Evolutionary conservation across 169 alveolate species (phyloP).

Genomic region (Miamiensis avidus): DNA sequence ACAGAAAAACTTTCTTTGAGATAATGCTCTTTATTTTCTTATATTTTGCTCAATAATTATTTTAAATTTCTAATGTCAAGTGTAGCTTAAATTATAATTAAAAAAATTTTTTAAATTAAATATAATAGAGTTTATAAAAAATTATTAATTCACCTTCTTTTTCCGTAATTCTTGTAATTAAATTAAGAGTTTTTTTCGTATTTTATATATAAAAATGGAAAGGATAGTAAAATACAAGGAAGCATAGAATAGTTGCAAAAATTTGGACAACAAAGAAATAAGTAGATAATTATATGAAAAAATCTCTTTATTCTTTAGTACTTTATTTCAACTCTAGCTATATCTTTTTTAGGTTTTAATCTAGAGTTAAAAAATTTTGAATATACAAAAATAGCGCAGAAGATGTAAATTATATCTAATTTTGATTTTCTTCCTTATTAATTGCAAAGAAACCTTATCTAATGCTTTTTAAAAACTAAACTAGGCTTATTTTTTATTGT

Average conservation of each 20-base stretch:
- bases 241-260: neutral
- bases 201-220: neutral
- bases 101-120: too few relatives aligned
- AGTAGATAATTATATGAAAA: neutral
- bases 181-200: neutral
- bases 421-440: too few relatives aligned
- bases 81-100: too few relatives aligned
- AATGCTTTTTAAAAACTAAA: too few relatives aligned
- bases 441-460: too few relatives aligned
- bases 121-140: too few relatives aligned
- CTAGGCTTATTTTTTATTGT: too few relatives aligned
- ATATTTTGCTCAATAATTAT: too few relatives aligned
- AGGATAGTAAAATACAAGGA: neutral
- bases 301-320: neutral
- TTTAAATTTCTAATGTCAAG: neutral
- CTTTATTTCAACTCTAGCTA: neutral
- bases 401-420: too few relatives aligned
- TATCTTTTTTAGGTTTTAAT: too few relatives aligned
- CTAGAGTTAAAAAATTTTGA: neutral
- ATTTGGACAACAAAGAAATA: neutral
- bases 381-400: too few relatives aligned
- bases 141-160: neutral
- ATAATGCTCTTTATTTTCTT: neutral
- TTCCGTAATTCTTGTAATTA: neutral
- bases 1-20: neutral